phyloP scores from a whole-genome alignment of 2,329 filamentous ascomycete genomes.

The Fusarium austroafricanum region DNA sequence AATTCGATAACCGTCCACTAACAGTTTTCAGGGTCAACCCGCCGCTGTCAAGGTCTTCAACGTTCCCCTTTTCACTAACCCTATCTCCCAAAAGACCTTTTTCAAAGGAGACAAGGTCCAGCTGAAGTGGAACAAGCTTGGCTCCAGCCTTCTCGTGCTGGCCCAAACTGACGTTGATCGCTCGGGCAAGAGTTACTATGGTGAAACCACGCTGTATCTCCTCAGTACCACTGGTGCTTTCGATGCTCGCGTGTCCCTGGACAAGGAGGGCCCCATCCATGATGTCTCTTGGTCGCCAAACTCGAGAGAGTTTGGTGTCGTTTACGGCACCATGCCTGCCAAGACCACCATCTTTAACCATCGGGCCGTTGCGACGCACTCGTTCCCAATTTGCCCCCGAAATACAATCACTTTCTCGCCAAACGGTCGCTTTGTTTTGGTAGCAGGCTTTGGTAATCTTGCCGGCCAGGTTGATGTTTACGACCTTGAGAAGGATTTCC shows the following conservation, averaged over 20 bases:
- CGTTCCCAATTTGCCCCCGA: slow-evolving; percentile 85
- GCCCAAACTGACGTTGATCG: slow-evolving; percentile 98
- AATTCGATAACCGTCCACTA: slow-evolving; percentile 10
- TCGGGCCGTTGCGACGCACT: slow-evolving; percentile 83
- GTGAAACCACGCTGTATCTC: slow-evolving; percentile 96
- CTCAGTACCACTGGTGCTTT: slow-evolving; percentile 91
- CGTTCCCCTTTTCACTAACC: slow-evolving; percentile 83
- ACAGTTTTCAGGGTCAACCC: slow-evolving; percentile 78
- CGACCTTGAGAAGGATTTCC: slow-evolving; percentile 92
- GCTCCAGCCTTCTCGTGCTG: slow-evolving; percentile 91
- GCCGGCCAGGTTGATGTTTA: slow-evolving; percentile 98
- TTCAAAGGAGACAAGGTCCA: slow-evolving; percentile 99
- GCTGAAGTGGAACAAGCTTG: slow-evolving; percentile 95
- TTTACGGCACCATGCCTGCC: slow-evolving; percentile 99
- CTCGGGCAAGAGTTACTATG: slow-evolving; percentile 99
- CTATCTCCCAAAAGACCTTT: slow-evolving; percentile 97
- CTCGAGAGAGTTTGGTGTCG: slow-evolving; percentile 96
- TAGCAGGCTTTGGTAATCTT: slow-evolving; percentile 97
- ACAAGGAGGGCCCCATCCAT: slow-evolving; percentile 98
- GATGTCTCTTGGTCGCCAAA: slow-evolving; percentile 99
- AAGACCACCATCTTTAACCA: slow-evolving; percentile 99
- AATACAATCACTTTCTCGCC: slow-evolving; percentile 98
- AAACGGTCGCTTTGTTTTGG: slow-evolving; percentile 89
- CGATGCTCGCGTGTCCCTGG: slow-evolving; percentile 89
- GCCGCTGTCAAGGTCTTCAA: slow-evolving; percentile 95